phyloP scores from a whole-genome alignment of 331 rosid genomes.

The Prunus yedoensis region DNA sequence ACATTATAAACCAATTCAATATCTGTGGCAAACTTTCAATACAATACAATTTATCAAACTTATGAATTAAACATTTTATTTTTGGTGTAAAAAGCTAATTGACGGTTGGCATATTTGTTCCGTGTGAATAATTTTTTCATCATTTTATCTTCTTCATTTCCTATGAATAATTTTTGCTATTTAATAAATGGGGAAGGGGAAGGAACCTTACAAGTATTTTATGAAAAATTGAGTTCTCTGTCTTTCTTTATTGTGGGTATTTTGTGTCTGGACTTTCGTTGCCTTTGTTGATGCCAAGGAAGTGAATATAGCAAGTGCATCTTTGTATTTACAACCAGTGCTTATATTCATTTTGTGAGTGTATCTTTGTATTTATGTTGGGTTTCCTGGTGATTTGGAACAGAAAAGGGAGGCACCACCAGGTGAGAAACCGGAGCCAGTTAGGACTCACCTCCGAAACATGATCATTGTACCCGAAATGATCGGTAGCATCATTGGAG shows the following conservation, averaged over 20 bases:
- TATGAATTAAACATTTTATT: too few relatives aligned
- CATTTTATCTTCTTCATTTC: too few relatives aligned
- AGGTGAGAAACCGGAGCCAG: constrained; percentile 88
- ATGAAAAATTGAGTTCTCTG: too few relatives aligned
- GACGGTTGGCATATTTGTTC: too few relatives aligned
- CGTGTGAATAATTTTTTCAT: too few relatives aligned
- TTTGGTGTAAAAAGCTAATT: too few relatives aligned
- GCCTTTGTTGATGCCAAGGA: background rate
- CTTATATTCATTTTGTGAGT: background rate
- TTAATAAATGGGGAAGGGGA: too few relatives aligned
- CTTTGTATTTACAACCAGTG: background rate
- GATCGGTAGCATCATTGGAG: constrained; percentile 83
- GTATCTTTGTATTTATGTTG: background rate
- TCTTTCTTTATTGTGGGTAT: background rate
- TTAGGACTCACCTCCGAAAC: constrained; percentile 78
- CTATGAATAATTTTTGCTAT: too few relatives aligned
- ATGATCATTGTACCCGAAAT: constrained; percentile 90
- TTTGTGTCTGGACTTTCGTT: background rate
- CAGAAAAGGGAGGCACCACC: constrained; percentile 85
- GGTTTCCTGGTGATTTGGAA: background rate
- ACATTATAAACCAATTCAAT: too few relatives aligned
- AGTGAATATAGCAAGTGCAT: background rate
- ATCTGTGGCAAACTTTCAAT: too few relatives aligned
- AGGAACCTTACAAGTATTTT: too few relatives aligned
- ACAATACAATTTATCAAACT: too few relatives aligned